phyloP scores from a whole-genome alignment of 306 rosid species.

The Calophaca sinica region DNA sequence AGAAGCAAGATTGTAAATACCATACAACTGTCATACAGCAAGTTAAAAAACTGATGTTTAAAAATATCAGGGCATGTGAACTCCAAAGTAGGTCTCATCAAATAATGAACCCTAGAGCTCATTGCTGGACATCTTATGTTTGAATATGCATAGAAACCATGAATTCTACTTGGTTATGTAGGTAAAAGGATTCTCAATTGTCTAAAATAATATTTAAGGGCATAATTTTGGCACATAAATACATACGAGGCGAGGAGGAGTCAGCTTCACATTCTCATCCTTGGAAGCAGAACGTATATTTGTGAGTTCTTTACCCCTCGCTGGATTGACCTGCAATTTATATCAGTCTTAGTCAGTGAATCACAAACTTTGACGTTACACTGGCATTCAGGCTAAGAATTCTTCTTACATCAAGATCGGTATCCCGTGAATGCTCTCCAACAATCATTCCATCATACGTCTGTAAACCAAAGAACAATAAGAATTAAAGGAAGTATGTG shows the following conservation, averaged over 20 bases:
- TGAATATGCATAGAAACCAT: conserved; percentile 12
- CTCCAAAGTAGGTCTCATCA: conserved; percentile 8
- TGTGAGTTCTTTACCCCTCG: conserved; percentile 73
- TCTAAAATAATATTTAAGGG: conserved; percentile 29
- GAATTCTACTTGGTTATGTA: conserved; percentile 13
- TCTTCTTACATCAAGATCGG: conserved; percentile 81
- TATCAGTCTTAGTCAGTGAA: conserved; percentile 42
- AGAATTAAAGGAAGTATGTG: conserved; percentile 1
- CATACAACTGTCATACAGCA: background rate
- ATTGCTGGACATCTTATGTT: conserved; percentile 19
- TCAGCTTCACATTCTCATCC: conserved; percentile 85
- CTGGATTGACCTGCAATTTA: conserved; percentile 80
- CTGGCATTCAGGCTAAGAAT: conserved; percentile 36
- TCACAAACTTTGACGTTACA: conserved; percentile 36
- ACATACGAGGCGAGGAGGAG: conserved; percentile 98
- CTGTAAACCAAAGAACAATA: conserved; percentile 57
- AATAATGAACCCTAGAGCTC: conserved; percentile 37
- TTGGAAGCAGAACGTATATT: conserved; percentile 80
- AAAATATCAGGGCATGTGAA: conserved; percentile 25
- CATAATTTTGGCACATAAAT: conserved; percentile 33
- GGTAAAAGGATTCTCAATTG: conserved; percentile 4
- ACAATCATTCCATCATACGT: conserved; percentile 97
- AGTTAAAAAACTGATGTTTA: conserved; percentile 2
- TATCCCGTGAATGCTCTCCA: conserved; percentile 93
- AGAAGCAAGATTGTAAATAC: no score